Percentiles rank a stretch among this genome's conserved stretches.
Evolutionary conservation across 2,329 filamentous ascomycete genomes (phyloP).

Genomic region (Fragosphaeria purpurea): DNA sequence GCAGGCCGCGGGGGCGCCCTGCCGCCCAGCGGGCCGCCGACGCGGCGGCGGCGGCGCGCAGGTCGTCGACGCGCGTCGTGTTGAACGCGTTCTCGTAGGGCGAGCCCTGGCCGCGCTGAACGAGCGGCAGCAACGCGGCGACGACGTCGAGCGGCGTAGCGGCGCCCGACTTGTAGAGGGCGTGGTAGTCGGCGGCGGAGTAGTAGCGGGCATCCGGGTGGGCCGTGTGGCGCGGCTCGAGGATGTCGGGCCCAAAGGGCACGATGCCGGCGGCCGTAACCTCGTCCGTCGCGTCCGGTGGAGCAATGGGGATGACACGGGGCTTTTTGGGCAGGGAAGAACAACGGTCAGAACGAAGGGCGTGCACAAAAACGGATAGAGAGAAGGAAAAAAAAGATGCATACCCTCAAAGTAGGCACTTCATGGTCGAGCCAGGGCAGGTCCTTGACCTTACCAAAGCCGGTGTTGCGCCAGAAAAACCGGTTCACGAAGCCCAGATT

Average conservation of each 20-base stretch:
- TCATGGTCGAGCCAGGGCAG: constrained; percentile 35
- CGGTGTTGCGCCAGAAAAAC: constrained; percentile 60
- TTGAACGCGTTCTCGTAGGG: constrained; percentile 63
- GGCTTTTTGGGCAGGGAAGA: neutral
- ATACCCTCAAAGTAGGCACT: constrained; percentile 38
- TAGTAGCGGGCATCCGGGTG: constrained; percentile 46
- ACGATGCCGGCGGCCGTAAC: constrained; percentile 22
- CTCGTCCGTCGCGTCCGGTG: constrained; percentile 4
- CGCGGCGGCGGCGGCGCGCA: constrained; percentile 57
- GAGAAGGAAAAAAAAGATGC: neutral
- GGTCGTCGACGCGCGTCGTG: constrained; percentile 51
- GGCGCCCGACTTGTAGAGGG: constrained; percentile 58
- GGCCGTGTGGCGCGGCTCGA: constrained; percentile 26
- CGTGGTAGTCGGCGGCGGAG: constrained; percentile 67
- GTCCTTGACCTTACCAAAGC: constrained; percentile 38
- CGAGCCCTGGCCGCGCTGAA: constrained; percentile 46
- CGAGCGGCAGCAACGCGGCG: constrained; percentile 60
- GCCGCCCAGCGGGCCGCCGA: constrained; percentile 64
- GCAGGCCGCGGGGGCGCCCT: constrained; percentile 53
- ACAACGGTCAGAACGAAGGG: too few relatives aligned
- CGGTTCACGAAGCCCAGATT: constrained; percentile 52
- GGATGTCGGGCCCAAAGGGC: constrained; percentile 31
- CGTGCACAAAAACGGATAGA: neutral
- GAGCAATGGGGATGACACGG: constrained; percentile 18
- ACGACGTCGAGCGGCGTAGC: constrained; percentile 64